A percentile compares a stretch with the other conserved stretches of the same genome.
phyloP scores from a whole-genome alignment of 2,329 filamentous ascomycete genomes.

The Trichoderma sp. region DNA sequence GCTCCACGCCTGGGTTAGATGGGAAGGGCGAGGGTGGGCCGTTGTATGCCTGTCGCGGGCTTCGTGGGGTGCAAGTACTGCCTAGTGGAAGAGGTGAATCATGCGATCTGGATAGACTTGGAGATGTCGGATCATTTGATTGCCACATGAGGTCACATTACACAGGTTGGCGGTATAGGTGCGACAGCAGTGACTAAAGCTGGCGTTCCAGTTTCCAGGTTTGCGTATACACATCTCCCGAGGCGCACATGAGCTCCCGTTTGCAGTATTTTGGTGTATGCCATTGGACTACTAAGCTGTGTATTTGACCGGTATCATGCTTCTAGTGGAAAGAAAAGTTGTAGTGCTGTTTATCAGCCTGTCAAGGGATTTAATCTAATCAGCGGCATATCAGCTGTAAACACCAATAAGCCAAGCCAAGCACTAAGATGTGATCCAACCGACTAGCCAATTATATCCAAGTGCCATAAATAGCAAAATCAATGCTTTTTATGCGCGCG shows the following conservation, averaged over 20 bases:
- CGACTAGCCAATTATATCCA: not conserved
- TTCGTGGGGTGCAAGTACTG: not conserved
- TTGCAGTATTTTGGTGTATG: not conserved
- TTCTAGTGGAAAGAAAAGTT: not conserved
- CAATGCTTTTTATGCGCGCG: not conserved
- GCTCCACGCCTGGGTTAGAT: not conserved
- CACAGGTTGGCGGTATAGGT: not conserved
- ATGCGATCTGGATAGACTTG: not conserved
- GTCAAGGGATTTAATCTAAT: too few species aligned
- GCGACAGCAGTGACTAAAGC: not conserved
- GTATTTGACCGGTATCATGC: not conserved
- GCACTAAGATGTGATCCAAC: not conserved
- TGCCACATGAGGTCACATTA: not conserved
- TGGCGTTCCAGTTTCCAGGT: not conserved
- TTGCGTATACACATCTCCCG: too few species aligned
- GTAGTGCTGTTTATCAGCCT: too few species aligned
- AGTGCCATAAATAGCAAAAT: not conserved
- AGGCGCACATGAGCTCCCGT: not conserved
- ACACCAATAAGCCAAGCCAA: too few species aligned
- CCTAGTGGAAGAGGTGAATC: not conserved
- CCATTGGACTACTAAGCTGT: too few species aligned
- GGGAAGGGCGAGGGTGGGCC: not conserved
- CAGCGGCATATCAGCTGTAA: not conserved
- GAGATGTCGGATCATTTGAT: not conserved
- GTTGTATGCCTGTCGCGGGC: not conserved